Conservation (phyloP, 2,329 filamentous ascomycete species). For the Bimuria novae-zelandiae region DNA sequence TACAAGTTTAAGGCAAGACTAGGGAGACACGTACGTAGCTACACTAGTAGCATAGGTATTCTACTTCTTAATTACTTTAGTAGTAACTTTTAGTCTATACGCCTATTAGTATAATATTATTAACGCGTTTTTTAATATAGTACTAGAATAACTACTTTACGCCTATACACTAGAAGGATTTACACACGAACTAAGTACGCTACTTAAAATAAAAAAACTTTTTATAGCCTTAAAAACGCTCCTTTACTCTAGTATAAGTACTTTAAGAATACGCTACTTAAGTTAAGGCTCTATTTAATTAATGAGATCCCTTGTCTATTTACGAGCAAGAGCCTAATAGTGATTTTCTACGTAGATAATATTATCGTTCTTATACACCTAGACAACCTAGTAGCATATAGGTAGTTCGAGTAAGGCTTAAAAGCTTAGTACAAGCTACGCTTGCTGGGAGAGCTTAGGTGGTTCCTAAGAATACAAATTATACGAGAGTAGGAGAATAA, state of each 20-base stretch:
- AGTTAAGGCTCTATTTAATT: slow-evolving; percentile 12
- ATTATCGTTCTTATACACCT: background rate
- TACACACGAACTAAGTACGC: background rate
- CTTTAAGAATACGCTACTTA: slow-evolving; percentile 11
- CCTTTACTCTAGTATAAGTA: slow-evolving; percentile 22
- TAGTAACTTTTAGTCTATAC: background rate
- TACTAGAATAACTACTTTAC: background rate
- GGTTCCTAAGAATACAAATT: background rate
- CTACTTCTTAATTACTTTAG: background rate
- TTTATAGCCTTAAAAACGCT: slow-evolving; percentile 21
- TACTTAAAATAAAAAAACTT: slow-evolving; percentile 15
- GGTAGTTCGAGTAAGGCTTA: background rate
- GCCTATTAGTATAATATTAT: background rate
- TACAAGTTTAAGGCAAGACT: background rate
- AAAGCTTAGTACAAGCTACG: background rate
- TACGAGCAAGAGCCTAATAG: slow-evolving; percentile 5
- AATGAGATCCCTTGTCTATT: slow-evolving; percentile 13
- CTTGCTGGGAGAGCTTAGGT: background rate
- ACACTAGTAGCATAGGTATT: background rate
- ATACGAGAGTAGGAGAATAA: background rate
- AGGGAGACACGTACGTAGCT: too few relatives aligned
- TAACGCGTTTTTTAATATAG: background rate
- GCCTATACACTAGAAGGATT: slow-evolving; percentile 15
- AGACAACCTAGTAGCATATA: background rate
- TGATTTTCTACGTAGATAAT: slow-evolving; percentile 19